Base-by-base conservation (phyloP, 2,329 filamentous ascomycete species). In the Hypomyces rosellus region DNA sequence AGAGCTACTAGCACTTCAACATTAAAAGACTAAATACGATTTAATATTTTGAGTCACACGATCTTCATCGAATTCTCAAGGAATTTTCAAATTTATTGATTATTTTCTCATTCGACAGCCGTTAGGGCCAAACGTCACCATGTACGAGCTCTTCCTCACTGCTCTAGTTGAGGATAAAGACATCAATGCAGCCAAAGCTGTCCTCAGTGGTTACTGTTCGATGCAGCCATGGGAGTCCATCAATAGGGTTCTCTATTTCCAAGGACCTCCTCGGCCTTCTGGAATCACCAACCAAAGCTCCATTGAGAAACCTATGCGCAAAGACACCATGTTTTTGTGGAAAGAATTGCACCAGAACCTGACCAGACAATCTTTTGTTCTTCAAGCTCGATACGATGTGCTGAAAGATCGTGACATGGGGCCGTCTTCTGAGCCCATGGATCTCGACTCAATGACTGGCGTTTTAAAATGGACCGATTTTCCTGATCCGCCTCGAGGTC, bases 141-240 rank as follows among this genome's bases (percentile, higher is more conserved):
- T 82, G 78, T 75, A 81, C 59, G 80, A 84, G 63, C 66, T 84
- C 15, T 83, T 82, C 57, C 70, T 84, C 51, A 78, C 78, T 4
- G 73, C 77, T 9, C 62, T 74, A 42, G 71, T 85, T 48, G 68
- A 70, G 15, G 72, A 76, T 49, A 68, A 65, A 52, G 76, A 81
- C 56, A 69, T 78, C 34, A 64, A 68, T 45, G 71, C 67, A 51
- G 75, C 74, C 16, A 72, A 75, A 48, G 71, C 75, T 1, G 69
- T 85, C 9, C 65, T 85, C 6, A 72, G 77, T 51, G 81, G 81
- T 15, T 70, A 81, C 54, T 79, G 76, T 53, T 78, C 74, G 58
- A 82, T 80, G 74, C 67, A 69, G 2, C 73, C 78, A 1, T 76
- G 73, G 57, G 70, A 74, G 50, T 68, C 70, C 2, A 55, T 78